Conservation (phyloP, 495 filamentous ascomycete species). For the Aspergillus affinis region DNA sequence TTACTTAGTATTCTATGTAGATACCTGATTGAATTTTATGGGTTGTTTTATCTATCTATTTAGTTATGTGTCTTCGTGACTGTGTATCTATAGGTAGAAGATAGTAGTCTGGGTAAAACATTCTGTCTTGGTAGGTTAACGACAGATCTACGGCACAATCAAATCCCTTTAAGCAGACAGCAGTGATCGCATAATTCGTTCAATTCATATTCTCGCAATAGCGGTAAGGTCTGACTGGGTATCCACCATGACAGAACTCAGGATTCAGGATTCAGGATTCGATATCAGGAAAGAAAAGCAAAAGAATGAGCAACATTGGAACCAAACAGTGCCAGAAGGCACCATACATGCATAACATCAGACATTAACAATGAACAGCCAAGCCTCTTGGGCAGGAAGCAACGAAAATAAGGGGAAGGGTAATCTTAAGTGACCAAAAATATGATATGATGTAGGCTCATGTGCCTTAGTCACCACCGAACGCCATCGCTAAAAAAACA, state of each 20-base stretch:
- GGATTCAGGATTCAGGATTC: no score
- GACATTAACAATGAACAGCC: neutral
- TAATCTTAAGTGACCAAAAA: neutral
- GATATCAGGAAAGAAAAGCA: neutral
- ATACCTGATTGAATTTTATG: neutral
- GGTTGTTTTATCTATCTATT: no score
- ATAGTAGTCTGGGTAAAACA: no score
- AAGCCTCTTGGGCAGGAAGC: neutral
- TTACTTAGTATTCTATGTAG: neutral
- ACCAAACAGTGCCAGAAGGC: neutral
- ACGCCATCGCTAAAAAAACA: slow-evolving; percentile 43
- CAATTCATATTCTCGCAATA: neutral
- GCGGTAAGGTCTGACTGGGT: no score
- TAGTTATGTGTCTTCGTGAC: no score
- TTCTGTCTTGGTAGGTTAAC: no score
- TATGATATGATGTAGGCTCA: slow-evolving; percentile 2
- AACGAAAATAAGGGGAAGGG: neutral
- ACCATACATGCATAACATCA: neutral
- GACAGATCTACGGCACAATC: no score
- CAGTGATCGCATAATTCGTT: neutral
- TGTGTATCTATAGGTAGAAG: no score
- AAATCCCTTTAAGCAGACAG: no score
- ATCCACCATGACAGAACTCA: no score
- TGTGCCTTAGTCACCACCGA: slow-evolving; percentile 15
- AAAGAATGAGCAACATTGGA: neutral